Percentiles rank a stretch among this genome's conserved stretches.
These are phyloP conservation scores for Pythium angustatum DNA, from an alignment of 352 stramenopile species.

Conservation along the genomic window DNA sequence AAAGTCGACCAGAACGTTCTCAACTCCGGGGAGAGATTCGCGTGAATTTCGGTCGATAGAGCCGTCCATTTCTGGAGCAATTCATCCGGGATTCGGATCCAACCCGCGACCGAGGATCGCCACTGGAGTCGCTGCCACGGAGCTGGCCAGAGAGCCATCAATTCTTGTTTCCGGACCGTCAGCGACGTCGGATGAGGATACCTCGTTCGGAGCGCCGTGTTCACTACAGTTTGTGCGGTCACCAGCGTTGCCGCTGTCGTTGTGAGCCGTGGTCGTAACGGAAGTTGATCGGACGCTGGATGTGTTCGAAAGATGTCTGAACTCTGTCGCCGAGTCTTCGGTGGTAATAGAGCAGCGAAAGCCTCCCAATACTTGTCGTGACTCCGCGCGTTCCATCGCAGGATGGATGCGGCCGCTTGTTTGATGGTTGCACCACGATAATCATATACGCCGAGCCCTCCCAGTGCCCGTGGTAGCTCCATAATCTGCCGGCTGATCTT, in stretches of 20 bases:
- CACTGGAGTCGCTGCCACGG: neutral
- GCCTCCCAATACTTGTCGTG: conserved; percentile 12
- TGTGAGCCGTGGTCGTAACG: too few relatives aligned
- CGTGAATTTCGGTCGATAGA: neutral
- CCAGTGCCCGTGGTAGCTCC: neutral
- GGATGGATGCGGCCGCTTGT: conserved; percentile 3
- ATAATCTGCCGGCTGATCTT: neutral
- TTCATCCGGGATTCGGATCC: neutral
- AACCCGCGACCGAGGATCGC: neutral
- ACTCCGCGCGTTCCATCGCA: neutral
- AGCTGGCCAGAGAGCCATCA: neutral
- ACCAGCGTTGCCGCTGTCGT: too few relatives aligned
- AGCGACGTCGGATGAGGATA: neutral
- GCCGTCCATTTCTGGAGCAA: neutral
- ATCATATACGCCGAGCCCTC: neutral
- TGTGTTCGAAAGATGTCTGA: too few relatives aligned
- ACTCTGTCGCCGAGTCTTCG: too few relatives aligned
- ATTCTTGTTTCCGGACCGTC: neutral
- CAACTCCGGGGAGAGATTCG: too few relatives aligned
- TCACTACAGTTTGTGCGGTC: too few relatives aligned
- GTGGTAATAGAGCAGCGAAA: neutral
- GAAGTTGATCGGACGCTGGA: too few relatives aligned
- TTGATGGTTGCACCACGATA: neutral
- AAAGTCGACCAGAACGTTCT: neutral
- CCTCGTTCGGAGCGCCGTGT: too few relatives aligned